Base-by-base conservation (phyloP, 2,329 filamentous ascomycete species). In the Beauveria sp. region DNA sequence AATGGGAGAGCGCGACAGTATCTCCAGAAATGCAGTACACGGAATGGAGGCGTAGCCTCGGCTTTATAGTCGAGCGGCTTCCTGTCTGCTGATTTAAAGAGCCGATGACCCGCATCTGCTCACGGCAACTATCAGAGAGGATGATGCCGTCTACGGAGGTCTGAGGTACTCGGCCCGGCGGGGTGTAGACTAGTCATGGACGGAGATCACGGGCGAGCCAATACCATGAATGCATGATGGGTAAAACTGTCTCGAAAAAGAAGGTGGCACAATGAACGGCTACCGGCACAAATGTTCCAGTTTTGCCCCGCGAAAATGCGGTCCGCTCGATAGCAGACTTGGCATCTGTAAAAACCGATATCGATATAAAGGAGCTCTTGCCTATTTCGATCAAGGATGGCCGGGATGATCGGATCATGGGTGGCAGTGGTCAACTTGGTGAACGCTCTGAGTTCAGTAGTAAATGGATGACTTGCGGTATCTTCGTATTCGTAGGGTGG, bases 231-330 rank as follows among this genome's bases (percentile, higher is more conserved):
- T 18, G 28, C 20, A 40, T 20, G 8, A 40, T n/a, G 38, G 7
- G n/a, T 42, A n/a, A 20, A 24, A 24, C 14, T 34, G 14, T 58
- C 55, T 42, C 20, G 24, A 40, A 28, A 16, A 20, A 58, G 55
- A 58, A 58, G 55, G 55, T 57, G 43, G 22, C 18, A 45, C 14
- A 47, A 40, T 5, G 40, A 40, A 49, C 55, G 55, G 55, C 43
- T 58, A 58, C 55, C 55, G 55, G 55, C 55, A 58, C 55, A 2
- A 49, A n/a, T 4, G 55, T 20, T 49, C 55, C 55, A 58, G 30
- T 58, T 58, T 46, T 40, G 26, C 55, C 43, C 55, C 55, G 45
- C 45, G 45, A 3, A 49, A 28, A 56, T 14, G 42, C 42, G 26
- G 26, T n/a, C n/a, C n/a, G n/a, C 20, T 49, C 42, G 43, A 58